phyloP scores from a whole-genome alignment of 163 green algal species.

The Coccomyxa subellipsoidea region DNA sequence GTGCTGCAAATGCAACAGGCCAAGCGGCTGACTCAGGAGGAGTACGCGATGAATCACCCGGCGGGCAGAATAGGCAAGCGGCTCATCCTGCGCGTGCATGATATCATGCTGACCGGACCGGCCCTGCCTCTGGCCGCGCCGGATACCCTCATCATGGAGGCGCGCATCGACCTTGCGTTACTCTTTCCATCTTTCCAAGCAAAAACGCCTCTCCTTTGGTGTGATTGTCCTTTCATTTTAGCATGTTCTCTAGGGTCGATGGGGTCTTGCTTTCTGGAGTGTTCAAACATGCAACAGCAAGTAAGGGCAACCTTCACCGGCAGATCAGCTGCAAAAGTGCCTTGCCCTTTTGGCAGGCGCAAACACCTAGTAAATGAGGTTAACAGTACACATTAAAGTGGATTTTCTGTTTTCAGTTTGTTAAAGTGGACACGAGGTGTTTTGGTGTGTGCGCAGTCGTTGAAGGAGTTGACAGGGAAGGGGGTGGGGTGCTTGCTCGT shows the following conservation, averaged over 20 bases:
- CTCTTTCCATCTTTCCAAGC: neutral
- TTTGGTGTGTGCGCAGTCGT: constrained; percentile 17
- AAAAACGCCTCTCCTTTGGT: too few relatives aligned
- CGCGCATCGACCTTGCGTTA: neutral
- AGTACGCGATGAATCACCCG: constrained; percentile 58
- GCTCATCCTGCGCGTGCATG: constrained; percentile 56
- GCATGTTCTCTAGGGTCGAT: too few relatives aligned
- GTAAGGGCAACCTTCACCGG: too few relatives aligned
- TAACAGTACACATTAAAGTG: too few relatives aligned
- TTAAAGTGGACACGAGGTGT: neutral
- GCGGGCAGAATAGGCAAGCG: constrained; percentile 65
- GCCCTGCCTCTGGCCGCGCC: constrained; percentile 29
- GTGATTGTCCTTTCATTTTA: too few relatives aligned
- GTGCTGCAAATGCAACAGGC: constrained; percentile 17
- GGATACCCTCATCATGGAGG: constrained; percentile 8
- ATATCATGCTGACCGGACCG: constrained; percentile 39
- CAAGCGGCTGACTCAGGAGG: constrained; percentile 37
- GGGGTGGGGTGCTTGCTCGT: constrained; percentile 57
- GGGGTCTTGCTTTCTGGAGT: too few relatives aligned
- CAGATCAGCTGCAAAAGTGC: too few relatives aligned
- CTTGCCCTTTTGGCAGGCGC: too few relatives aligned
- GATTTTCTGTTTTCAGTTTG: too few relatives aligned
- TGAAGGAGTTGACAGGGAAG: constrained; percentile 57
- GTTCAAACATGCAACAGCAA: too few relatives aligned
- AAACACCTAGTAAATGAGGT: too few relatives aligned